Evolutionary conservation across 2,329 filamentous ascomycete genomes (phyloP), one percentile per base, ranked within the genome.

Genomic region (Davidsoniella eucalypti): DNA sequence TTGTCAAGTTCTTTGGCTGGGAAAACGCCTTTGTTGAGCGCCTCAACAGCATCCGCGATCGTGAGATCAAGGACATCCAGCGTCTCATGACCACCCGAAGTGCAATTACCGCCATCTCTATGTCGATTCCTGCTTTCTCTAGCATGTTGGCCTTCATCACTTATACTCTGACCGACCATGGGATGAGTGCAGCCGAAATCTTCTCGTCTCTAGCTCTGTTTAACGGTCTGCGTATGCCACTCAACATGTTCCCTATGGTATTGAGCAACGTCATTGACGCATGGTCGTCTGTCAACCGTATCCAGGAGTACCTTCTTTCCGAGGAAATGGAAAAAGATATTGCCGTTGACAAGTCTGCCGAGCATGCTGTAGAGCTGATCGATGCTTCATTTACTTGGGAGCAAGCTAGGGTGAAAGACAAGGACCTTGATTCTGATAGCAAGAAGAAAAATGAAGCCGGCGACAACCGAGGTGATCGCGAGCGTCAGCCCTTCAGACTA

Each of bases 1-100:
- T 96, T 60, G 90, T 96, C 65, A 96, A 96, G 63, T 95, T 79
- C 63, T 96, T 95, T 61, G 88, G 87, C 6, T 96, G 90, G 90
- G 90, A 96, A 62, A 82, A 75, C 52, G 83, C 85, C 33, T 95
- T 96, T 60, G 68, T 95, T 10, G 72, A 79, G 47, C 79, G 87
- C 12, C 72, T 95, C 14, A 76, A 78, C 46, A 73, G 79, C 21
- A 83, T 94, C 54, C 78, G 90, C 52, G 71, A 71, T 48, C 74
- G 73, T 54, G 90, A 96, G 63, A 87, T 96, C 54, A 68, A 72
- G 51, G 77, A 82, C n/a, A 87, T 96, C 52, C 88, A 94, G 61
- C 68, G 87, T 12, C 67, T 96, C 43, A 68, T 96, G 25, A 78
- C 84, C 1, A 85, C 93, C 56, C 77, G 87, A 57, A 93, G 93